Evolutionary conservation across 441 rosid species (phyloP), one percentile per base, ranked within the genome.

Genomic region (Eruca vesicaria): DNA sequence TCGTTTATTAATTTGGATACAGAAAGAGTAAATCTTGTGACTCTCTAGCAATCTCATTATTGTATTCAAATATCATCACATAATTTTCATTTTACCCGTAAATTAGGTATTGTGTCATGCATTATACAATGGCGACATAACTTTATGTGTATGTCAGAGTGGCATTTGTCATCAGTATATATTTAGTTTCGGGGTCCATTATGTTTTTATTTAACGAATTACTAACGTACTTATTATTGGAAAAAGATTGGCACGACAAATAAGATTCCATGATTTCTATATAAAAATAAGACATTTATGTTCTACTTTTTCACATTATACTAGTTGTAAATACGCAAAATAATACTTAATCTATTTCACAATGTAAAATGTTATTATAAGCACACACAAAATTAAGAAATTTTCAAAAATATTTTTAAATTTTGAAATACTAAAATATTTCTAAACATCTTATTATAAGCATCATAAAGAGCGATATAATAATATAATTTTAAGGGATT

Each of bases 141-240:
- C 78, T 74, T 43, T 68, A 53, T 67, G 78, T 68, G 61, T 67
- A 73, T 67, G 78, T 74, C 78, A 67, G 78, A 67, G 67, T 32
- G 14, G 63, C 68, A 74, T 43, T 67, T 74, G 72, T 66, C 62
- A 48, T 68, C 41, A 74, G 56, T 61, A 59, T 74, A 61, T 48
- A 60, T 59, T 60, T 74, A 20, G 3, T 32, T 33, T 41, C 9
- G 11, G 66, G 71, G 57, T 67, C 78, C 68, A 67, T 63, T 33
- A 21, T 2, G 15, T 15, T 36, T 59, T 31, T 57, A 41, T n/a
- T 50, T 15, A 29, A 74, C 52, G 1, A 73, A 21, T 67, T 60
- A 66, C 36, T 10, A 15, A 58, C 10, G 53, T 66, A 57, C 45
- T 31, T 58, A 45, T 20, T 66, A 45, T 32, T 7, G 59, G 5